Percentiles rank a stretch among this genome's conserved stretches.
phyloP scores from a whole-genome alignment of 495 filamentous ascomycete genomes.

The Hyaloscypha hepaticicola region DNA sequence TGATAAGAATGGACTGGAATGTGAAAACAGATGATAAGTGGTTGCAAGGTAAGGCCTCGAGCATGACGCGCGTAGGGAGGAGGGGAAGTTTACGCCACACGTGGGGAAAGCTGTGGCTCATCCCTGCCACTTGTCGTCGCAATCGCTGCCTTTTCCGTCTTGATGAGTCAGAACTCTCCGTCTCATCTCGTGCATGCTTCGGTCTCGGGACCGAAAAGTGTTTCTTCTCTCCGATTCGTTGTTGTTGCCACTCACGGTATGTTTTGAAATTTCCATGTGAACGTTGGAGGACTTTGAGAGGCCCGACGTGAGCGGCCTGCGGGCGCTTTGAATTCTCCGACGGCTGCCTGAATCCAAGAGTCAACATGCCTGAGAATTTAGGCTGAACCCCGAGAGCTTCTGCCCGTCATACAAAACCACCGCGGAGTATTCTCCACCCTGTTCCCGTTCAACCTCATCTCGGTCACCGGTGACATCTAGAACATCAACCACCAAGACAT shows the following conservation, averaged over 20 bases:
- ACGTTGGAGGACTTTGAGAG: neutral
- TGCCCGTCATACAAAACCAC: too few relatives aligned
- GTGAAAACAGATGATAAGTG: conserved; percentile 12
- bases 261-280: neutral
- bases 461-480: neutral
- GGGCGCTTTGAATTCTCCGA: neutral
- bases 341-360: neutral
- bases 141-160: conserved; percentile 3
- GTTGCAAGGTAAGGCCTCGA: conserved; percentile 4
- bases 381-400: too few relatives aligned
- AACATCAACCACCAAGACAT: neutral
- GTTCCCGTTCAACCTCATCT: neutral
- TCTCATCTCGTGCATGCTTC: neutral
- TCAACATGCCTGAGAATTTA: neutral
- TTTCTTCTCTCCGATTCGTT: neutral
- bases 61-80: conserved; percentile 16
- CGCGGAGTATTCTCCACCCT: conserved; percentile 1
- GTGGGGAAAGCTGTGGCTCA: conserved; percentile 14
- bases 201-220: conserved; percentile 13
- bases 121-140: conserved; percentile 23
- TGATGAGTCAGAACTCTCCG: conserved; percentile 7
- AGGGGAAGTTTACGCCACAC: neutral
- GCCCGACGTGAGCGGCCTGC: neutral
- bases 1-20: conserved; percentile 25
- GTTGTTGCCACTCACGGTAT: neutral